Conservation (phyloP, 1,139 yeast genomes). For the Taphrina pruni region DNA sequence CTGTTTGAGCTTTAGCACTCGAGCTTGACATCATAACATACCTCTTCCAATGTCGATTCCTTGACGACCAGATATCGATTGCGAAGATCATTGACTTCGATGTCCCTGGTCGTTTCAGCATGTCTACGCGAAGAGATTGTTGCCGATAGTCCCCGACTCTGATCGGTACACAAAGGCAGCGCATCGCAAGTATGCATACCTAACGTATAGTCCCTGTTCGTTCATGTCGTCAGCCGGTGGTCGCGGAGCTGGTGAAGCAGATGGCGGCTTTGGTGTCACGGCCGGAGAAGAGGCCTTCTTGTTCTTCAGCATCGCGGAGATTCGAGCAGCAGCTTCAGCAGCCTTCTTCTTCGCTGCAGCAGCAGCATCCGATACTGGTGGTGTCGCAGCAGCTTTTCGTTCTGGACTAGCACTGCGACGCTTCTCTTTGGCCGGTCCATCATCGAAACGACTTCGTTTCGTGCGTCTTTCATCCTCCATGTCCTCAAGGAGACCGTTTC, state of each 20-base stretch:
- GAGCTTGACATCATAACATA: not conserved
- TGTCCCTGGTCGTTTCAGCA: constrained; percentile 46
- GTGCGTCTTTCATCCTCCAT: constrained; percentile 29
- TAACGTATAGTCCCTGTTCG: constrained; percentile 28
- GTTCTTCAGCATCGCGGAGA: constrained; percentile 37
- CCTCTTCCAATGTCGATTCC: constrained; percentile 50
- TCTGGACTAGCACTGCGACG: constrained; percentile 42
- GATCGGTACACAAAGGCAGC: not conserved
- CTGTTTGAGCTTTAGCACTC: constrained; percentile 27
- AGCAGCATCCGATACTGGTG: constrained; percentile 36
- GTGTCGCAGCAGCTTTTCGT: constrained; percentile 21
- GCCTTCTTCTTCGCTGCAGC: constrained; percentile 39
- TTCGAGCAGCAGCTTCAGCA: constrained; percentile 39
- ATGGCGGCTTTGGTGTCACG: constrained; percentile 27
- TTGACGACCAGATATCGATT: constrained; percentile 54
- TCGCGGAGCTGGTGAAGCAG: constrained; percentile 17
- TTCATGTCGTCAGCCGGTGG: constrained; percentile 33
- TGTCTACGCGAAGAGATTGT: constrained; percentile 20
- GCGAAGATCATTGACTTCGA: constrained; percentile 54
- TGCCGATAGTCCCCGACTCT: no score
- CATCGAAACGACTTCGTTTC: constrained; percentile 26
- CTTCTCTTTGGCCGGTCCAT: constrained; percentile 22
- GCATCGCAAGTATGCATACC: not conserved
- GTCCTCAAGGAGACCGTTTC: not conserved
- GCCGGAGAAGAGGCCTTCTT: constrained; percentile 32